A percentile compares a stretch with the other conserved stretches of the same genome.
phyloP scores from a whole-genome alignment of 495 filamentous ascomycete genomes.

The Penicillium parvum region DNA sequence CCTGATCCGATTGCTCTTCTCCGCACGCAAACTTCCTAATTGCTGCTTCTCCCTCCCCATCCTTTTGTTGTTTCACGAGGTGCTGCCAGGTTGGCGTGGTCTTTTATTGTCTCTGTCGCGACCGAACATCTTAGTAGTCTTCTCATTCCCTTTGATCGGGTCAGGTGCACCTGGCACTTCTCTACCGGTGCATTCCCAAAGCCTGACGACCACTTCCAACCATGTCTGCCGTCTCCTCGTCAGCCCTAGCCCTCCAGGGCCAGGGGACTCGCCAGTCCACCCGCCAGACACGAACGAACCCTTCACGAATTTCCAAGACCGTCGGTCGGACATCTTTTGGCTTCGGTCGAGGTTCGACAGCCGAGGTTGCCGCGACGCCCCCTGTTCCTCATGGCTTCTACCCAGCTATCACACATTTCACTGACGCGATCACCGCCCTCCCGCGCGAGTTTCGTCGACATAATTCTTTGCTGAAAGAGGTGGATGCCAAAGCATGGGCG shows the following conservation, averaged over 20 bases:
- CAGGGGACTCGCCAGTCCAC: conserved; percentile 47
- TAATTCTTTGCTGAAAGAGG: conserved; percentile 91
- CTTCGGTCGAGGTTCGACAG: conserved; percentile 35
- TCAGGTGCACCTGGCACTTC: conserved; percentile 8
- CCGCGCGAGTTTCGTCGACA: conserved; percentile 92
- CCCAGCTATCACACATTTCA: conserved; percentile 90
- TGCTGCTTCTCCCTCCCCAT: conserved; percentile 7
- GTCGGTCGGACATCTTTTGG: conserved; percentile 47
- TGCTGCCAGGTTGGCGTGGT: background rate
- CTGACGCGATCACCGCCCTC: conserved; percentile 86
- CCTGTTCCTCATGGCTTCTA: conserved; percentile 63
- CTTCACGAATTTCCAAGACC: conserved; percentile 55
- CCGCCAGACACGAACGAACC: conserved; percentile 58
- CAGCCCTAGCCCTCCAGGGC: conserved; percentile 30
- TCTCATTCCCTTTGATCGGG: conserved; percentile 2
- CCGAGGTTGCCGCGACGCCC: conserved; percentile 28
- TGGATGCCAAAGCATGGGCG: conserved; percentile 79
- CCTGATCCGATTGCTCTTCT: conserved; percentile 30
- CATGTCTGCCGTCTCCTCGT: conserved; percentile 32
- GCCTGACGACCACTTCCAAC: conserved; percentile 19
- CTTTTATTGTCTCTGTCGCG: too few relatives aligned
- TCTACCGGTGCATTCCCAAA: conserved; percentile 14
- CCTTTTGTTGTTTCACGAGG: conserved; percentile 3
- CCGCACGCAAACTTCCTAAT: conserved; percentile 29
- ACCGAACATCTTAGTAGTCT: background rate